Conservation (phyloP, 2,329 filamentous ascomycete genomes). For the Paraphoma sp. region DNA sequence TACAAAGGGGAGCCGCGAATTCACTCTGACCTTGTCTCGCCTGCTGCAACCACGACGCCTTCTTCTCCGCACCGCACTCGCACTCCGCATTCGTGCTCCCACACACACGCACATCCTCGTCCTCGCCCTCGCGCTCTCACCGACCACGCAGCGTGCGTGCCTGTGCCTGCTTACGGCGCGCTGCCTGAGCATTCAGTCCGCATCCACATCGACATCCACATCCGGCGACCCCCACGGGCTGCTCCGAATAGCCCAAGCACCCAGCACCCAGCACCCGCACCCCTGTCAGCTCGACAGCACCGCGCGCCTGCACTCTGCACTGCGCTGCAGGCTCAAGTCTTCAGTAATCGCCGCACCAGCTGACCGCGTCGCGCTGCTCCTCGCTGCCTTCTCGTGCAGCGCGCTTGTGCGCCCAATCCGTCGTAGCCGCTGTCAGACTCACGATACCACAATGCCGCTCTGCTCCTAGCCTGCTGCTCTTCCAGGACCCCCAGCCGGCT, state of each 20-base stretch:
- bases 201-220: not conserved
- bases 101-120: not conserved
- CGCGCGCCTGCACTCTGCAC: conserved; percentile 14
- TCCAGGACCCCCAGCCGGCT: conserved; percentile 32
- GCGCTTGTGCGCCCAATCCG: conserved; percentile 36
- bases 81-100: not conserved
- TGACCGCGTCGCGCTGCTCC: conserved; percentile 24
- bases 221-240: conserved; percentile 22
- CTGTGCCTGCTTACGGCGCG: not conserved
- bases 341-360: conserved; percentile 25
- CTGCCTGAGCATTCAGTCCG: not conserved
- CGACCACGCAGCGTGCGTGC: not conserved
- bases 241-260: conserved; percentile 31
- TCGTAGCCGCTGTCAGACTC: conserved; percentile 32
- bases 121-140: conserved; percentile 1
- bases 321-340: conserved; percentile 16
- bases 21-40: conserved; percentile 2
- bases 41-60: not conserved
- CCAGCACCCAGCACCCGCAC: conserved; percentile 7
- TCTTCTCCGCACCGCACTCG: not conserved
- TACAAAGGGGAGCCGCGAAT: not conserved
- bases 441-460: conserved; percentile 43
- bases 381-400: conserved; percentile 31
- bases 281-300: conserved; percentile 9
- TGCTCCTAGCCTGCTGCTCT: conserved; percentile 26